Conservation (phyloP, 2,329 filamentous ascomycete genomes). For the Colletotrichum spinosum region DNA sequence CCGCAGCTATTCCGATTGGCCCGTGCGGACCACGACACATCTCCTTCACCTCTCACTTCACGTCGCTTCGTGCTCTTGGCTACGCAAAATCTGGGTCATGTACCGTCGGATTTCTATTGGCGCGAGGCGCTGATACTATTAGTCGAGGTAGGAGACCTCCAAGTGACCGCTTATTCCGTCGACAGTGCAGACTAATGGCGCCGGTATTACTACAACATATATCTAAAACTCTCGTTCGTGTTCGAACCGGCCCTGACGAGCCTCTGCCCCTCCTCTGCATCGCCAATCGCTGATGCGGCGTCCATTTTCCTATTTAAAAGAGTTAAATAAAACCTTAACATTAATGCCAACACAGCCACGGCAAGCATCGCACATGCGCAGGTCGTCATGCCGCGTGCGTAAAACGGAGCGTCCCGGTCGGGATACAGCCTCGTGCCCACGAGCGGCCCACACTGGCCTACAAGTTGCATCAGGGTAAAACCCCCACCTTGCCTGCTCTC, state of each 20-base stretch:
- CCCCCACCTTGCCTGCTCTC: slow-evolving; percentile 78
- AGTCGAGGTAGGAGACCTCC: too few relatives aligned
- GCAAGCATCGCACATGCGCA: slow-evolving; percentile 73
- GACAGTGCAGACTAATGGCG: too few relatives aligned
- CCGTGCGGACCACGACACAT: too few relatives aligned
- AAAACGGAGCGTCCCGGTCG: slow-evolving; percentile 68
- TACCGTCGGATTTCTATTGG: too few relatives aligned
- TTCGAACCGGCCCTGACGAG: slow-evolving; percentile 48
- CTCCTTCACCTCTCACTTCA: too few relatives aligned
- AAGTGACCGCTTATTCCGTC: too few relatives aligned
- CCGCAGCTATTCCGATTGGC: too few relatives aligned
- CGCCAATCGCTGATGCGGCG: slow-evolving; percentile 43
- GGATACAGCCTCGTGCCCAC: slow-evolving; percentile 77
- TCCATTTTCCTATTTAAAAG: slow-evolving; percentile 63
- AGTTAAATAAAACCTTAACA: slow-evolving; percentile 65
- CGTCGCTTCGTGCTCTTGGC: too few relatives aligned
- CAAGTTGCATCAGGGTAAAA: slow-evolving; percentile 82
- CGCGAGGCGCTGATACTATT: too few relatives aligned
- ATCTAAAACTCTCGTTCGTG: slow-evolving; percentile 52
- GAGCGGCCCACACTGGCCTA: slow-evolving; percentile 84
- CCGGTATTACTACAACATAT: slow-evolving; percentile 54
- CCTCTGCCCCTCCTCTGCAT: slow-evolving; percentile 52
- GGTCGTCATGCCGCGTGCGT: slow-evolving; percentile 70
- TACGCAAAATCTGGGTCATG: too few relatives aligned
- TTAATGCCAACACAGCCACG: slow-evolving; percentile 67